A percentile compares a stretch with the other conserved stretches of the same genome.
phyloP scores from a whole-genome alignment of 108 stramenopile genomes.

The Epipyxis sp. region DNA sequence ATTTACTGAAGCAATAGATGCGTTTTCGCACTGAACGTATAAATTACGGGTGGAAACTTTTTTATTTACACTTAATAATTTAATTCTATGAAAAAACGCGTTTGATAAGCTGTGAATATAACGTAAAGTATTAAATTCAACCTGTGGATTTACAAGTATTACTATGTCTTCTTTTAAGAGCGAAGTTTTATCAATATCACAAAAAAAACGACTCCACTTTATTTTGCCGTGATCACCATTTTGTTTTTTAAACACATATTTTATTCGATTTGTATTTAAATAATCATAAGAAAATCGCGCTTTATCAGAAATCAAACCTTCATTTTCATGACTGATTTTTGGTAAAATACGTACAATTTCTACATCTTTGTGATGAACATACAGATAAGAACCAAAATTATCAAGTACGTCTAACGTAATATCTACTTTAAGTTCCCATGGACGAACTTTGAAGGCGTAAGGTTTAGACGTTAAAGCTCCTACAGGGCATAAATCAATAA shows the following conservation, averaged over 20 bases:
- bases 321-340: slow-evolving; percentile 51
- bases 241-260: too few relatives aligned
- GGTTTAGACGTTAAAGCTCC: slow-evolving; percentile 36
- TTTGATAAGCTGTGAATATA: too few relatives aligned
- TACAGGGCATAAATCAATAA: slow-evolving; percentile 37
- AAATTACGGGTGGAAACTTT: slow-evolving; percentile 3
- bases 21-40: not conserved
- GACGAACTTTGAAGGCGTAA: slow-evolving; percentile 46
- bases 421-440: slow-evolving; percentile 54
- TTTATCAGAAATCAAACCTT: slow-evolving; percentile 59
- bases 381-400: slow-evolving; percentile 49
- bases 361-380: slow-evolving; percentile 49
- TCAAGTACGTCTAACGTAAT: slow-evolving; percentile 55
- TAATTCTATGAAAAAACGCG: too few relatives aligned
- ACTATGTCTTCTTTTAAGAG: too few relatives aligned
- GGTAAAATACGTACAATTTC: slow-evolving; percentile 54
- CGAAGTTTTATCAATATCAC: too few relatives aligned
- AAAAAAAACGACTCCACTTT: too few relatives aligned
- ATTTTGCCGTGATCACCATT: too few relatives aligned
- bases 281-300: slow-evolving; percentile 53
- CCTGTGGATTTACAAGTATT: too few relatives aligned
- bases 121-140: too few relatives aligned
- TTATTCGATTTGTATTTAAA: slow-evolving; percentile 2
- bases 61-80: not conserved
- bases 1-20: not conserved